Evolutionary conservation across 306 rosid species (phyloP), one percentile per base, ranked within the genome.

Genomic region (Medicago lupulina): DNA sequence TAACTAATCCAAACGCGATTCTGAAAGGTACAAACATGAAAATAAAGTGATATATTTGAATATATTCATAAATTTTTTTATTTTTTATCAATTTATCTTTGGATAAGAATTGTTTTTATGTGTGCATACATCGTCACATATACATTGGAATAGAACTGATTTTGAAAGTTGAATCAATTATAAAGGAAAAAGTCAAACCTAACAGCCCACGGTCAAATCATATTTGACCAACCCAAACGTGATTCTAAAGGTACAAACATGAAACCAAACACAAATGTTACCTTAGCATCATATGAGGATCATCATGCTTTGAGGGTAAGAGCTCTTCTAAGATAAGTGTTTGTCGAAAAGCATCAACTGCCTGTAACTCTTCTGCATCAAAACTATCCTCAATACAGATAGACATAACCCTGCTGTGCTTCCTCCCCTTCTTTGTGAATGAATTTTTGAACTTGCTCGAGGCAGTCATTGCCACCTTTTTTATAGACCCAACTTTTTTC

Each of bases 201-300:
- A 15, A n/a, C 1, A 49, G 6, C 6, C 5, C 4, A 1, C 55
- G 15, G 0, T n/a, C 19, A 6, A 50, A 50, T 50, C 57, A n/a
- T 2, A 16, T 50, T 0, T 50, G 57, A 50, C 19, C n/a, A n/a
- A 50, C 2, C 0, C 57, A 50, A 50, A 50, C 9, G 18, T 15
- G 19, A 50, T 50, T 50, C 19, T 50, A 31, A 31, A 31, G 36
- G 36, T 31, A 31, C 36, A 31, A 31, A 31, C 6, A 31, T 31
- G 36, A 31, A 31, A 31, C 36, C 0, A 31, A 31, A 31, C 36
- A 55, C 6, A 23, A 49, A 39, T 18, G 51, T 74, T 60, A 90
- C 97, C 98, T 88, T 57, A 96, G 89, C 99, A 96, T 96, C 90
- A 89, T 82, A 46, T 85, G 93, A 71, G 82, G 92, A 83, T 92